Evolutionary conservation across 1,139 yeast species (phyloP).

Genomic region (Candida sanyaensis): DNA sequence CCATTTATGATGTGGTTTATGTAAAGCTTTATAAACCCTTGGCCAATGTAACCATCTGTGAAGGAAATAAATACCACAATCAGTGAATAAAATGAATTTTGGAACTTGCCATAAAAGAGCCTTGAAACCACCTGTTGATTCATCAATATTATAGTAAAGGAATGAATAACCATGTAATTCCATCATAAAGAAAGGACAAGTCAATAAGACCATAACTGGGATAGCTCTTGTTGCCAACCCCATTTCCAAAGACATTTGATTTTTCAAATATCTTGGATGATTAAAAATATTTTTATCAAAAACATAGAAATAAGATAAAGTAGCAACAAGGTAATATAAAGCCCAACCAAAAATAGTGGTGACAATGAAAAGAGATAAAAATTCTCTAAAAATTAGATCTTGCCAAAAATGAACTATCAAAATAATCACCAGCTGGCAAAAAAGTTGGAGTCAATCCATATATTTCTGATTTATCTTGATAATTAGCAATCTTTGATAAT

Average conservation of each 20-base stretch:
- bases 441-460: conserved; percentile 39
- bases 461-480: conserved; percentile 36
- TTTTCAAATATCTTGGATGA: conserved; percentile 93
- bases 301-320: conserved; percentile 69
- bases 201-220: conserved; percentile 83
- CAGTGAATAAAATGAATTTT: conserved; percentile 85
- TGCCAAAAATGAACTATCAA: conserved; percentile 63
- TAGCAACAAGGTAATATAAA: conserved; percentile 75
- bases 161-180: conserved; percentile 84
- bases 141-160: conserved; percentile 66
- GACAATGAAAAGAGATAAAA: conserved; percentile 63
- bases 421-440: conserved; percentile 49
- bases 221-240: conserved; percentile 76
- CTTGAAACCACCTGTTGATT: conserved; percentile 68
- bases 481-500: conserved; percentile 20
- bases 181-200: conserved; percentile 84
- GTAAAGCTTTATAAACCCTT: conserved; percentile 75
- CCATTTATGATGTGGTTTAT: conserved; percentile 99
- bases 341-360: conserved; percentile 85
- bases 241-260: conserved; percentile 85
- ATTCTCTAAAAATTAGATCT: conserved; percentile 80
- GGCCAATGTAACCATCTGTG: conserved; percentile 97
- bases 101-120: conserved; percentile 70
- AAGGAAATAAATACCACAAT: conserved; percentile 85
- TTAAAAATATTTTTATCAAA: conserved; percentile 89